These are phyloP conservation scores for Fusarium siculi DNA, from an alignment of 2,329 filamentous ascomycete genomes.

Conservation along the genomic window DNA sequence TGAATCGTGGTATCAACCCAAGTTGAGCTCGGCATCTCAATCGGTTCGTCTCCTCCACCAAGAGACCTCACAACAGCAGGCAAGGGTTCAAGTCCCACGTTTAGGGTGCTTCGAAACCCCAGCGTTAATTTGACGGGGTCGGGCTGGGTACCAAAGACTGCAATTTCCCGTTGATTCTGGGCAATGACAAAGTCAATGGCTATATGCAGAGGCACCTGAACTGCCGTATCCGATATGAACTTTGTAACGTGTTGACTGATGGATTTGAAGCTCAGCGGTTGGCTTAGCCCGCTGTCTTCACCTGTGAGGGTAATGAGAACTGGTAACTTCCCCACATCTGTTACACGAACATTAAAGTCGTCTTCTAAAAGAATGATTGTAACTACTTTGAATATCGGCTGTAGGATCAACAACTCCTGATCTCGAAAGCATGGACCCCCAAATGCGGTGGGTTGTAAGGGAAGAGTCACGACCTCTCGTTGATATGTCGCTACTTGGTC, in stretches of 20 bases:
- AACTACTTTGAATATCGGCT: neutral
- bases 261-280: conserved; percentile 3
- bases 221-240: neutral
- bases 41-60: neutral
- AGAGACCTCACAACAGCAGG: neutral
- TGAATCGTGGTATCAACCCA: neutral
- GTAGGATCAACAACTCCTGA: neutral
- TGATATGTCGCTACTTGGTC: neutral
- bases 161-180: neutral
- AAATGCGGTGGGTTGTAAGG: neutral
- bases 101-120: neutral
- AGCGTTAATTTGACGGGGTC: neutral
- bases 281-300: conserved; percentile 1
- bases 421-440: neutral
- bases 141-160: neutral
- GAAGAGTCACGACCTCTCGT: neutral
- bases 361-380: neutral
- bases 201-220: neutral
- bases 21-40: neutral
- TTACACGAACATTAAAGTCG: neutral
- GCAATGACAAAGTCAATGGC: neutral
- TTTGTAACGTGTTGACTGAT: neutral
- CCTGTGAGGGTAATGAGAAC: conserved; percentile 10
- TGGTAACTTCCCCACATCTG: neutral
- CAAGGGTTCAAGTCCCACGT: too few relatives aligned